phyloP scores from a whole-genome alignment of 208 protist species.

The Ichthyophonus hoferi region DNA sequence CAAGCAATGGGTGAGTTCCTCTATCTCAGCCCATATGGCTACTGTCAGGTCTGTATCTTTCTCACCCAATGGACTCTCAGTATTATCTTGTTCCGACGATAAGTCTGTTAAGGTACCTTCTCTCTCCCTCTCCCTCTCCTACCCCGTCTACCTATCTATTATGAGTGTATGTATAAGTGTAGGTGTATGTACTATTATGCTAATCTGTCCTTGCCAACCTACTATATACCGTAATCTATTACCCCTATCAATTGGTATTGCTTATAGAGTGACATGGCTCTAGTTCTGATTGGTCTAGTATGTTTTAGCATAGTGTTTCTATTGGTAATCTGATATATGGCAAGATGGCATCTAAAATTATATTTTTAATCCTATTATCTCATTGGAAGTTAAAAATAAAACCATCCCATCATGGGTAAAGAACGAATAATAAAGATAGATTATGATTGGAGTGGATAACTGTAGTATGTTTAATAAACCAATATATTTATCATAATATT shows the following conservation, averaged over 20 bases:
- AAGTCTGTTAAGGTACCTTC: slow-evolving; percentile 41
- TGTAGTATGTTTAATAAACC: not conserved
- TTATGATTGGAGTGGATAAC: not conserved
- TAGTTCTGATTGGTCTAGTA: no score
- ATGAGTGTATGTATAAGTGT: not conserved
- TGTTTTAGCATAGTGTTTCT: no score
- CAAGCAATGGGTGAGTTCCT: slow-evolving; percentile 49
- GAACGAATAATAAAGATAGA: slow-evolving; percentile 45
- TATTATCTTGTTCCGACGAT: slow-evolving; percentile 64
- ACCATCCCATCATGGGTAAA: not conserved
- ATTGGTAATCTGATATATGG: no score
- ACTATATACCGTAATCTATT: no score
- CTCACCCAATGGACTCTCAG: slow-evolving; percentile 43
- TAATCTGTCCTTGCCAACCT: not conserved
- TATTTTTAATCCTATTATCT: no score
- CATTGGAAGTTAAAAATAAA: no score
- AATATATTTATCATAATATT: not conserved
- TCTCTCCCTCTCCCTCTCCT: not conserved
- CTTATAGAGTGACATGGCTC: no score
- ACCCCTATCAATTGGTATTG: no score
- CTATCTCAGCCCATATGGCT: slow-evolving; percentile 62
- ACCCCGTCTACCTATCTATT: not conserved
- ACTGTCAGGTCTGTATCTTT: slow-evolving; percentile 58
- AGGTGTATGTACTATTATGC: not conserved
- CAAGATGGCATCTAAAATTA: no score